Percentiles rank a stretch among this genome's conserved stretches.
Evolutionary conservation across 2,329 filamentous ascomycete genomes (phyloP).

Genomic region (Hymenoscyphus albidus): DNA sequence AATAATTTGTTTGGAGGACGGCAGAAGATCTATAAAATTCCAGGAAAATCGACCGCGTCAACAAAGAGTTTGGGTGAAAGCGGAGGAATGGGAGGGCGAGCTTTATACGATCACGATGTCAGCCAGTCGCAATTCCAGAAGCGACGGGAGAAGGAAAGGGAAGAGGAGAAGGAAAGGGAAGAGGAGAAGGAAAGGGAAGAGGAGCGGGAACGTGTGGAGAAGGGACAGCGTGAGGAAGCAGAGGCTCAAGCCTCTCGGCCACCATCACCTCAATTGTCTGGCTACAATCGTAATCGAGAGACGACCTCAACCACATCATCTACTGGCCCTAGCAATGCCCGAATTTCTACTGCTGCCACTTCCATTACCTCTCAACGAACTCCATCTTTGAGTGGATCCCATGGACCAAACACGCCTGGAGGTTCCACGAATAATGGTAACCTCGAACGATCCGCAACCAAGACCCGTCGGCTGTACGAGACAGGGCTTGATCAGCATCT

Average conservation of each 20-base stretch:
- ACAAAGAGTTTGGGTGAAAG: conserved; percentile 38
- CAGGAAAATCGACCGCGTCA: conserved; percentile 46
- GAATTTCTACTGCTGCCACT: conserved; percentile 82
- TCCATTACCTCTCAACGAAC: conserved; percentile 74
- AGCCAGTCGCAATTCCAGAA: conserved; percentile 79
- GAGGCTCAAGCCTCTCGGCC: conserved; percentile 41
- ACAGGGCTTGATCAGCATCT: conserved; percentile 75
- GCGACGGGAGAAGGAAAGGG: conserved; percentile 49
- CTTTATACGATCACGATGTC: conserved; percentile 84
- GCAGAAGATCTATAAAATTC: conserved; percentile 91
- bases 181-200: conserved; percentile 40
- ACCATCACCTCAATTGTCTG: conserved; percentile 54
- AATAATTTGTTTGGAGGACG: conserved; percentile 93
- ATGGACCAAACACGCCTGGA: conserved; percentile 38
- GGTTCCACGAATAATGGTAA: conserved; percentile 39
- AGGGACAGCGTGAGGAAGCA: conserved; percentile 35
- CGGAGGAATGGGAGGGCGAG: conserved; percentile 57
- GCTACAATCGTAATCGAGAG: conserved; percentile 72
- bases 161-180: too few relatives aligned
- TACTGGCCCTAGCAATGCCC: conserved; percentile 58
- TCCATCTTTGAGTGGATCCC: conserved; percentile 50
- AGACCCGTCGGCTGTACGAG: conserved; percentile 75
- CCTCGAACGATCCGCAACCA: conserved; percentile 63
- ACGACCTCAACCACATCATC: conserved; percentile 83
- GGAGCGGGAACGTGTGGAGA: conserved; percentile 33